phyloP scores from a whole-genome alignment of 441 rosid species.

The Syzygium syzygioides region DNA sequence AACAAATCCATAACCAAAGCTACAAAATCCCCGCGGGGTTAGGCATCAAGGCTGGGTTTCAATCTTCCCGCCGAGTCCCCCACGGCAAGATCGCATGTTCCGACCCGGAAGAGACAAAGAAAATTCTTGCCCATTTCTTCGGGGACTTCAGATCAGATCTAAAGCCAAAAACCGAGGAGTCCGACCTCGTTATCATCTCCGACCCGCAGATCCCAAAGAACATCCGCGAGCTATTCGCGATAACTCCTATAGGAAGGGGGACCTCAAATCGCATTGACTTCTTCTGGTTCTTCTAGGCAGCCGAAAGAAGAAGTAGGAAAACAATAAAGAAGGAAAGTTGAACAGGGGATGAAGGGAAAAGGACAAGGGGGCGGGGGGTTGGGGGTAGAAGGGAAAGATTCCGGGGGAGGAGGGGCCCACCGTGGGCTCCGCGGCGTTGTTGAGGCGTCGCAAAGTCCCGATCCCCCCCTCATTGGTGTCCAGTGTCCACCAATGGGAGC shows the following conservation, averaged over 20 bases:
- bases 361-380: neutral
- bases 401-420: neutral
- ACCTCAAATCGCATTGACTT: neutral
- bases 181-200: neutral
- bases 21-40: neutral
- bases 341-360: neutral
- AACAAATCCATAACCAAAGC: neutral
- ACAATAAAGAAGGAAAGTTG: no score
- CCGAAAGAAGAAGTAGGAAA: neutral
- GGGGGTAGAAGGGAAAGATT: neutral
- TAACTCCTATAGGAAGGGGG: neutral
- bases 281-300: neutral
- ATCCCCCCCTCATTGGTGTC: no score
- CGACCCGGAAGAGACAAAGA: neutral
- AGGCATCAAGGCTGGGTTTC: neutral
- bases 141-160: neutral
- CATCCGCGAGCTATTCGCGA: neutral
- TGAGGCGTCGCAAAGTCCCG: neutral
- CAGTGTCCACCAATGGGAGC: neutral
- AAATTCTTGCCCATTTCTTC: neutral
- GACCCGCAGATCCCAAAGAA: neutral
- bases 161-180: neutral
- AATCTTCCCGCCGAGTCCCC: no score
- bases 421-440: conserved; percentile 5
- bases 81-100: neutral